Evolutionary conservation across 2,329 filamentous ascomycete species (phyloP).

Genomic region (Trichoderma hamatum): DNA sequence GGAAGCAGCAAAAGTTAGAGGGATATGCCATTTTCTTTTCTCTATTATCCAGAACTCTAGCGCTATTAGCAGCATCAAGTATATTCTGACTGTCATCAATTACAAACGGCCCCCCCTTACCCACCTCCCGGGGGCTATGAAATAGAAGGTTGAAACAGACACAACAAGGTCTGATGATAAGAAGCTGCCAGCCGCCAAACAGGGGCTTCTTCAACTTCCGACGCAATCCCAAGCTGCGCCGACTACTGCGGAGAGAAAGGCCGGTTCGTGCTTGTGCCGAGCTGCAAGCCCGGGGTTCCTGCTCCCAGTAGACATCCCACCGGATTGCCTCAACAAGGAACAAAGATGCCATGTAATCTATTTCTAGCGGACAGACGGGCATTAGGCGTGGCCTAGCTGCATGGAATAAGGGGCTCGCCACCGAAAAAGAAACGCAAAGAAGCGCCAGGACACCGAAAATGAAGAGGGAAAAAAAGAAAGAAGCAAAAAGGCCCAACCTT

Average conservation of each 20-base stretch:
- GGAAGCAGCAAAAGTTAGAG: not conserved
- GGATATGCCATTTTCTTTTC: not conserved
- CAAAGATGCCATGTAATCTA: not conserved
- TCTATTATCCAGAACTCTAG: not conserved
- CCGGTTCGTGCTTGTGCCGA: not conserved
- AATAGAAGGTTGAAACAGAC: not conserved
- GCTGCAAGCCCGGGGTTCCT: not conserved
- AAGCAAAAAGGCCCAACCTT: conserved; percentile 6
- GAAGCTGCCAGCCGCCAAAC: not conserved
- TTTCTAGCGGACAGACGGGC: not conserved
- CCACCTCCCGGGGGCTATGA: not conserved
- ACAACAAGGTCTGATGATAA: not conserved
- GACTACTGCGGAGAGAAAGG: not conserved
- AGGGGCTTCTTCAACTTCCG: not conserved
- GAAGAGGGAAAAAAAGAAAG: not conserved
- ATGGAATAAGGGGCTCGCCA: not conserved
- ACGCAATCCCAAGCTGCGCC: conserved; percentile 5
- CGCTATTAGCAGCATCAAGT: not conserved
- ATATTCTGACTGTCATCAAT: not conserved
- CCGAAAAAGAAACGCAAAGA: not conserved
- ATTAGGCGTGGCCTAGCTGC: not conserved
- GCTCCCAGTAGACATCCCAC: not conserved
- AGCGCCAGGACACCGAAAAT: not conserved
- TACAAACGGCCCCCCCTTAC: not conserved
- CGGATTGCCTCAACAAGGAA: not conserved